A percentile compares a stretch with the other conserved stretches of the same genome.
These are phyloP conservation scores for Neofusicoccum sp. DNA, from an alignment of 2,329 filamentous ascomycete genomes.

Conservation along the genomic window DNA sequence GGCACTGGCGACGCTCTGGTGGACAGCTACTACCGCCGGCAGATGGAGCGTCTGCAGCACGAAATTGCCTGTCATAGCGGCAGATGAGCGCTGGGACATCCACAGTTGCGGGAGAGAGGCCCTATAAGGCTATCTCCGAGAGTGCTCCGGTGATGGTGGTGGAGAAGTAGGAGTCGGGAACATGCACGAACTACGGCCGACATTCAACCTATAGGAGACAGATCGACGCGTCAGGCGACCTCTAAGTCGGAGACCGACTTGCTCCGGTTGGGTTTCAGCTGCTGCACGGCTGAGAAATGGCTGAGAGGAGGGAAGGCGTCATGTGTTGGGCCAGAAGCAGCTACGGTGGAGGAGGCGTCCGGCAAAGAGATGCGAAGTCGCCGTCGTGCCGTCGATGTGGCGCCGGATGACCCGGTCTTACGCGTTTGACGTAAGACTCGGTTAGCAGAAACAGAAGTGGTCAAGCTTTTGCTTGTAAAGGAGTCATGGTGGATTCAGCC, in stretches of 20 bases:
- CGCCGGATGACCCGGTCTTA: neutral
- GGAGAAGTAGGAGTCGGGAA: no score
- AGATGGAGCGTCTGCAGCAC: constrained; percentile 2
- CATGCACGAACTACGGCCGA: neutral
- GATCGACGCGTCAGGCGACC: neutral
- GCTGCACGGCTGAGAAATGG: neutral
- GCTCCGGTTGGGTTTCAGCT: neutral
- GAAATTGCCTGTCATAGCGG: neutral
- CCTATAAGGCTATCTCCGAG: neutral
- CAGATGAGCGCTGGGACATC: neutral
- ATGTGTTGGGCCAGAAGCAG: neutral
- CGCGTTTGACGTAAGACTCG: constrained; percentile 4
- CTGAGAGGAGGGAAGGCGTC: neutral
- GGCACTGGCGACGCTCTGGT: neutral
- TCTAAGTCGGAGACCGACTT: neutral
- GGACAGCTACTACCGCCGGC: neutral
- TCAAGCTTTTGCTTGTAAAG: neutral
- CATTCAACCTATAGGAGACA: neutral
- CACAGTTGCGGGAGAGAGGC: neutral
- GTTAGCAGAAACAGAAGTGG: neutral
- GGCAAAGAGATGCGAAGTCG: neutral
- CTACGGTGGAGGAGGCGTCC: constrained; percentile 5
- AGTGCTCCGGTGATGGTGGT: neutral
- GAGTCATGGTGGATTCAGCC: neutral
- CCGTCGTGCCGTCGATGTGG: no score